Percentiles rank a stretch among this genome's conserved stretches.
Conservation (phyloP, 192 early-diverging fungal genomes). For the Powellomyces hirtus region DNA sequence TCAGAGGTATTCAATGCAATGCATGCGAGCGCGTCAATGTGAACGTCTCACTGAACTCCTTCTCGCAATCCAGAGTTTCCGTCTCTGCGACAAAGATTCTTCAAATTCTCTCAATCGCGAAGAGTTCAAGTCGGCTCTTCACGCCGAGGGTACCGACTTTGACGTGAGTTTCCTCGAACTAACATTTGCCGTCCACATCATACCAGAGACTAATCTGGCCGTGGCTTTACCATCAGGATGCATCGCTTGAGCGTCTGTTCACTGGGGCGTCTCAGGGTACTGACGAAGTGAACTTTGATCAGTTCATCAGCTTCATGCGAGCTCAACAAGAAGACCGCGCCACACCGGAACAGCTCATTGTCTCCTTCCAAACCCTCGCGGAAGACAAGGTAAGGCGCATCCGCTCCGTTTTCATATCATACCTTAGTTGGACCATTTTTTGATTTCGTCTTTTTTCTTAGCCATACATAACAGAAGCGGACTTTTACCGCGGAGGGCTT, state of each 20-base stretch:
- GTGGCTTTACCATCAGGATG: too few species aligned
- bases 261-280: conserved; percentile 56
- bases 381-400: conserved; percentile 60
- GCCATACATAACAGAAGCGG: conserved; percentile 79
- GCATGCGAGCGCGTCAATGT: not conserved
- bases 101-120: conserved; percentile 70
- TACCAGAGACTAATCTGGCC: too few species aligned
- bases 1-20: conserved; percentile 36
- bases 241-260: conserved; percentile 71
- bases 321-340: conserved; percentile 88
- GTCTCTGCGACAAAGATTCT: conserved; percentile 86
- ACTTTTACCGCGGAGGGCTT: conserved; percentile 78
- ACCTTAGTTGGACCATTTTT: not conserved
- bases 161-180: not conserved
- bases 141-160: conserved; percentile 38
- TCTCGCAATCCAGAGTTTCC: conserved; percentile 61
- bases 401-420: not conserved
- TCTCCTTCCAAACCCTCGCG: conserved; percentile 84
- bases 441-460: not conserved
- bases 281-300: conserved; percentile 75
- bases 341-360: conserved; percentile 75
- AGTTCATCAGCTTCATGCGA: conserved; percentile 85
- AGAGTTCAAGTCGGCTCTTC: conserved; percentile 87
- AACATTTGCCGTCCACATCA: not conserved
- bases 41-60: too few species aligned